These are phyloP conservation scores for Penicillium coffeae DNA, from an alignment of 495 filamentous ascomycete genomes.

Conservation along the genomic window DNA sequence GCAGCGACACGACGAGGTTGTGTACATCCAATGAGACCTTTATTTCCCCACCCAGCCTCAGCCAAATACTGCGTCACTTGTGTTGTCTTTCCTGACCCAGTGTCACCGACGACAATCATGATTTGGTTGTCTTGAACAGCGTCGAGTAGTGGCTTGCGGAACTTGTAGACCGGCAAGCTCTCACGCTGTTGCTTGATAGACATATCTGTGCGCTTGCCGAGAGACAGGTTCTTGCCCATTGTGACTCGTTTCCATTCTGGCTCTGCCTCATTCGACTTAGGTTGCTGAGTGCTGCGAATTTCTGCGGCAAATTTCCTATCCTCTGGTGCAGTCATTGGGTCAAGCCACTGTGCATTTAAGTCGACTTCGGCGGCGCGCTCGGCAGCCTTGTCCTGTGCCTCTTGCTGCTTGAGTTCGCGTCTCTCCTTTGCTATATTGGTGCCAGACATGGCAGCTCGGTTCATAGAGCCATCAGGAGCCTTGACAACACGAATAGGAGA, in stretches of 20 bases:
- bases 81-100: conserved; percentile 95
- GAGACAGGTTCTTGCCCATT: conserved; percentile 73
- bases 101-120: conserved; percentile 95
- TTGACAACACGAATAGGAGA: conserved; percentile 96
- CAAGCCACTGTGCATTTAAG: conserved; percentile 88
- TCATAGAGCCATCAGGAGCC: conserved; percentile 92
- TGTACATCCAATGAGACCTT: conserved; percentile 94
- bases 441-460: conserved; percentile 91
- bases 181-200: conserved; percentile 94
- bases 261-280: conserved; percentile 59
- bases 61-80: conserved; percentile 94
- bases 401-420: conserved; percentile 82
- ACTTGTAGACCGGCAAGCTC: conserved; percentile 84
- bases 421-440: conserved; percentile 87
- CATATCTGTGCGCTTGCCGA: conserved; percentile 86
- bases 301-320: conserved; percentile 84
- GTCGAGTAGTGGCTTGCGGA: conserved; percentile 81
- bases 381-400: conserved; percentile 76
- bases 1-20: conserved; percentile 96
- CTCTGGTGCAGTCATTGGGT: conserved; percentile 87
- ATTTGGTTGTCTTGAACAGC: conserved; percentile 86
- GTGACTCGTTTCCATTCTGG: conserved; percentile 92
- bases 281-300: conserved; percentile 57
- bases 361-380: conserved; percentile 78
- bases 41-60: conserved; percentile 83